These are phyloP conservation scores for Hirschioporus abietinus DNA, from an alignment of 768 basidiomycete species.

Conservation along the genomic window DNA sequence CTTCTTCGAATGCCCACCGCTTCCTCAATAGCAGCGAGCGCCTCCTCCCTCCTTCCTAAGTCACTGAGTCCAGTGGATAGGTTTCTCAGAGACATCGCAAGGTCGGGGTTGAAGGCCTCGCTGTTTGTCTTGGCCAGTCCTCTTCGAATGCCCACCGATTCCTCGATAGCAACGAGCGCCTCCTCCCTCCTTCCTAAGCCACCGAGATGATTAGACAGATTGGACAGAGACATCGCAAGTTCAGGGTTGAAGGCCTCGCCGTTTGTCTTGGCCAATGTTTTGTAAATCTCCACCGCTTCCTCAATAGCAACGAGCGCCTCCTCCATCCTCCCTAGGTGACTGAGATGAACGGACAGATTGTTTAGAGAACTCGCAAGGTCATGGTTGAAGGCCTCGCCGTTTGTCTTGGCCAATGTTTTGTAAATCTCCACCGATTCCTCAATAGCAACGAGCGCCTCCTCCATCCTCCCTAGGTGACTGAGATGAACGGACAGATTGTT, in stretches of 20 bases:
- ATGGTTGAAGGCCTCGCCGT: neutral
- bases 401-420: neutral
- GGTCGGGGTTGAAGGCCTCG: neutral
- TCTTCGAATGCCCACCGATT: neutral
- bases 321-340: slow-evolving; percentile 1
- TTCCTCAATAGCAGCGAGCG: slow-evolving; percentile 7
- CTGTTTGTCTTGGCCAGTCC: neutral
- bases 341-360: slow-evolving; percentile 9
- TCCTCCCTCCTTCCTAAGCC: slow-evolving; percentile 8
- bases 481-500: slow-evolving; percentile 3
- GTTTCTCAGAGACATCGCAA: slow-evolving; percentile 10
- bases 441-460: slow-evolving; percentile 10
- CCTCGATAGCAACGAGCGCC: slow-evolving; percentile 6
- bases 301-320: neutral
- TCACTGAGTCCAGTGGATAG: slow-evolving; percentile 8
- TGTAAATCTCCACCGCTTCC: neutral
- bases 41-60: slow-evolving; percentile 9
- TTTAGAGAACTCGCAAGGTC: slow-evolving; percentile 10
- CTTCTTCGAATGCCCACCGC: neutral
- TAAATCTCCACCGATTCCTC: slow-evolving; percentile 9
- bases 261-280: neutral
- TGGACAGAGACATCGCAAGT: slow-evolving; percentile 5
- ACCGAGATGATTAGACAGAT: slow-evolving; percentile 7
- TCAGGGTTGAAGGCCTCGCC: slow-evolving; percentile 1
- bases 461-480: neutral